Conservation (phyloP, 2,329 filamentous ascomycete species). For the Blastomyces gilchristii region DNA sequence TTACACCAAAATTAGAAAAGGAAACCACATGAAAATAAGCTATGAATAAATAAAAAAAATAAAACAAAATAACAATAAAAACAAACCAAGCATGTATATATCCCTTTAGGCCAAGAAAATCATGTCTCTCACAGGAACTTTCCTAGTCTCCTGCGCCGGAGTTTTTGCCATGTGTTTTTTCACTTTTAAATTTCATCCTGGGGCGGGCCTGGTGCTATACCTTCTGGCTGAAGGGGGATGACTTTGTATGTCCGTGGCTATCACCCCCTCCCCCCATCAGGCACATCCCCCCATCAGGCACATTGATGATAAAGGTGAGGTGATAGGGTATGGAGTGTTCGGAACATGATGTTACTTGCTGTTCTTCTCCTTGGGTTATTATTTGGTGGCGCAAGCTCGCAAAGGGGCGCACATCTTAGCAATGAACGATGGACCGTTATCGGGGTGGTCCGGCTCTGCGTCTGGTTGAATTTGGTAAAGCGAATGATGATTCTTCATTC, state of each 20-base stretch:
- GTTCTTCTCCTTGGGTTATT: not conserved
- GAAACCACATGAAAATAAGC: too few species aligned
- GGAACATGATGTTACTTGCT: not conserved
- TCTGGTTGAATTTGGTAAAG: not conserved
- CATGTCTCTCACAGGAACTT: not conserved
- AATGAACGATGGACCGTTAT: not conserved
- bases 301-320: not conserved
- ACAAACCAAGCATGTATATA: not conserved
- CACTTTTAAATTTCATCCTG: not conserved
- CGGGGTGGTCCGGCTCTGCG: not conserved
- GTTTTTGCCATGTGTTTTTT: not conserved
- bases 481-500: not conserved
- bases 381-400: too few species aligned
- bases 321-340: not conserved
- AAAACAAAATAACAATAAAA: not conserved
- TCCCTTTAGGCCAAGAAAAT: not conserved
- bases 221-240: not conserved
- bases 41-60: too few species aligned
- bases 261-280: not conserved
- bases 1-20: too few species aligned
- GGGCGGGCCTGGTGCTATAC: not conserved
- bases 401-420: not conserved
- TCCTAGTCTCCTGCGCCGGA: not conserved
- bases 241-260: not conserved
- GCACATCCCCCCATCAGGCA: not conserved